Percentiles rank a stretch among this genome's conserved stretches.
Conservation (phyloP, 2,329 filamentous ascomycete genomes). For the Chrysoporthe deuterocubensis region DNA sequence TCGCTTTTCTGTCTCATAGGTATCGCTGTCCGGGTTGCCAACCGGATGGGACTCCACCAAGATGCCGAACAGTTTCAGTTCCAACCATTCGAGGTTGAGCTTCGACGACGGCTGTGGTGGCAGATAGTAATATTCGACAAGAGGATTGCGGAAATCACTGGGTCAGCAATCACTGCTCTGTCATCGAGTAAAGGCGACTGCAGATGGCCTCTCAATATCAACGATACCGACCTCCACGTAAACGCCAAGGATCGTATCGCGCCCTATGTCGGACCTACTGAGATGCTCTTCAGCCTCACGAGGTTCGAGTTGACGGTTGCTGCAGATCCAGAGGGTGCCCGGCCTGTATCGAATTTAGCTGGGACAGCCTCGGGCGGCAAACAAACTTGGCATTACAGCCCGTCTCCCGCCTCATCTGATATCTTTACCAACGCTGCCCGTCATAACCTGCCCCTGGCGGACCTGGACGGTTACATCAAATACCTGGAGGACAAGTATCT, state of each 20-base stretch:
- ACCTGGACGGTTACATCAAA: constrained; percentile 56
- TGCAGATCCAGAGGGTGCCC: constrained; percentile 50
- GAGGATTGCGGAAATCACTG: constrained; percentile 69
- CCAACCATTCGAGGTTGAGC: constrained; percentile 66
- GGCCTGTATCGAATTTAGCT: constrained; percentile 21
- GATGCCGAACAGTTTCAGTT: constrained; percentile 59
- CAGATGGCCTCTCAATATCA: constrained; percentile 63
- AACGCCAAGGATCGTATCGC: constrained; percentile 59
- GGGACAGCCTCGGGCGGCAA: constrained; percentile 15
- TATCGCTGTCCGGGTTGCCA: constrained; percentile 68
- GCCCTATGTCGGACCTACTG: constrained; percentile 56
- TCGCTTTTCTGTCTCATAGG: constrained; percentile 66
- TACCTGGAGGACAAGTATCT: constrained; percentile 63
- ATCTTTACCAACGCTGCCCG: constrained; percentile 53
- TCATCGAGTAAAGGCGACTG: constrained; percentile 57
- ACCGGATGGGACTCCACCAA: constrained; percentile 70
- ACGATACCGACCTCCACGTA: constrained; percentile 62
- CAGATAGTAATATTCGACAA: constrained; percentile 70
- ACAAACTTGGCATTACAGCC: constrained; percentile 38
- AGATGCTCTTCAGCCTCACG: constrained; percentile 63
- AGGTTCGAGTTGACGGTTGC: constrained; percentile 61
- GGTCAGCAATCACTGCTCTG: constrained; percentile 60
- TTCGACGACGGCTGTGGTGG: constrained; percentile 77
- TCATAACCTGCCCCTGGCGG: constrained; percentile 52
- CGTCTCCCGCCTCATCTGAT: constrained; percentile 46